Percentiles rank a stretch among this genome's conserved stretches.
phyloP scores from a whole-genome alignment of 345 rosid species.

The Acer saccharum region DNA sequence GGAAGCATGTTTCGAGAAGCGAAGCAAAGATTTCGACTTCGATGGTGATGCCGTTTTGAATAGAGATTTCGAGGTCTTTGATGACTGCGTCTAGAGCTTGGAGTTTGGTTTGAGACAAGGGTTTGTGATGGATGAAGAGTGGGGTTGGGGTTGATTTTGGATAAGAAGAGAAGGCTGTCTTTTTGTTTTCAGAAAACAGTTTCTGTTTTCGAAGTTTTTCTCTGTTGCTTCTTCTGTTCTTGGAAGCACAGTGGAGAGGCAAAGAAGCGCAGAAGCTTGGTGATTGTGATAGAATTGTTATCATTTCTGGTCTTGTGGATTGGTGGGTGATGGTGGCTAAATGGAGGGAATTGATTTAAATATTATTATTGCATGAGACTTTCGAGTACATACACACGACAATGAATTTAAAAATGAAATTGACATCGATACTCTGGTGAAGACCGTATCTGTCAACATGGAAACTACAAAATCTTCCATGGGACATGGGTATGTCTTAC shows the following conservation, averaged over 20 bases:
- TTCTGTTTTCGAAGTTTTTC: slow-evolving; percentile 29
- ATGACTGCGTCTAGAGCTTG: slow-evolving; percentile 62
- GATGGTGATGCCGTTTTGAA: slow-evolving; percentile 50
- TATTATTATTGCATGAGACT: no score
- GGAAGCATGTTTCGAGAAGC: slow-evolving; percentile 71
- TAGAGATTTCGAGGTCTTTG: slow-evolving; percentile 58
- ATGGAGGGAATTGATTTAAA: slow-evolving; percentile 13
- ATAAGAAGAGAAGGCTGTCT: slow-evolving; percentile 25
- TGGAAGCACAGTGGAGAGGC: slow-evolving; percentile 31
- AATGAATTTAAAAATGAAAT: no score
- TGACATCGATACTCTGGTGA: no score
- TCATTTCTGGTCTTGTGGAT: slow-evolving; percentile 26
- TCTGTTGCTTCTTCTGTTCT: slow-evolving; percentile 40
- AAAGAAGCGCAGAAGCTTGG: slow-evolving; percentile 20
- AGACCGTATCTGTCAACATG: no score
- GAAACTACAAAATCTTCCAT: no score
- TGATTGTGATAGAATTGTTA: slow-evolving; percentile 23
- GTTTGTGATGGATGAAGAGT: slow-evolving; percentile 35
- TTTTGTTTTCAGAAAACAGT: slow-evolving; percentile 20
- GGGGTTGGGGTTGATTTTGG: slow-evolving; percentile 65
- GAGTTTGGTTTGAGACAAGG: slow-evolving; percentile 44
- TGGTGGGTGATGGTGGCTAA: neutral
- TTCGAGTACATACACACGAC: no score
- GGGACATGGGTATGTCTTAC: no score
- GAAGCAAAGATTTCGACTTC: slow-evolving; percentile 67